phyloP scores from a whole-genome alignment of 192 early-diverging fungal species.

The Entophlyctis luteolus region DNA sequence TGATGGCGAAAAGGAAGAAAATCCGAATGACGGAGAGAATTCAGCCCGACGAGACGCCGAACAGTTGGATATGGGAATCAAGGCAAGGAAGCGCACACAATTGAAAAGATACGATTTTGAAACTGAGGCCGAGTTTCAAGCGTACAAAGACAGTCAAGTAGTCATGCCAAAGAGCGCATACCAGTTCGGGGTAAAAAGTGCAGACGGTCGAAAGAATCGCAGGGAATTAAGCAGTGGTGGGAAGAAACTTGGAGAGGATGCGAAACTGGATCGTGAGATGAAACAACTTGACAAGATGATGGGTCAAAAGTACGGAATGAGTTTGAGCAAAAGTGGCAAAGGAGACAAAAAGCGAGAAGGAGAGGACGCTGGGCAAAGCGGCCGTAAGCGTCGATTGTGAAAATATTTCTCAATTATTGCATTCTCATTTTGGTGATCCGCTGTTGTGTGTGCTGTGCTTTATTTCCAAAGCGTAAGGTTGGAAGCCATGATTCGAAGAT shows the following conservation, averaged over 20 bases:
- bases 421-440: too few relatives aligned
- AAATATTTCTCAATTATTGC: too few relatives aligned
- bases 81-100: slow-evolving; percentile 67
- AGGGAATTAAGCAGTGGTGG: slow-evolving; percentile 10
- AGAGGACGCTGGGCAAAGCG: not conserved
- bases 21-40: slow-evolving; percentile 52
- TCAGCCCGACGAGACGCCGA: slow-evolving; percentile 26
- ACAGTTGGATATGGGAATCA: slow-evolving; percentile 67
- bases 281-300: slow-evolving; percentile 47
- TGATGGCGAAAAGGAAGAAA: slow-evolving; percentile 26
- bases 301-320: slow-evolving; percentile 43
- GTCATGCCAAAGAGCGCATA: slow-evolving; percentile 71
- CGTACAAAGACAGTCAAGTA: slow-evolving; percentile 69
- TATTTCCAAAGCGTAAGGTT: too few relatives aligned
- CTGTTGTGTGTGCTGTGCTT: too few relatives aligned
- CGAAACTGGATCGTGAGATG: slow-evolving; percentile 43
- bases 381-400: not conserved
- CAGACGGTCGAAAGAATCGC: slow-evolving; percentile 54
- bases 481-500: too few relatives aligned
- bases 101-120: slow-evolving; percentile 69
- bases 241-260: not conserved
- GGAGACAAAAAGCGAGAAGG: slow-evolving; percentile 14
- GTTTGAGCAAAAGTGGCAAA: slow-evolving; percentile 5
- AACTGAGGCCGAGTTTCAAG: slow-evolving; percentile 68
- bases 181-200: slow-evolving; percentile 71